phyloP scores from a whole-genome alignment of 345 rosid species.

The Populus tremula region DNA sequence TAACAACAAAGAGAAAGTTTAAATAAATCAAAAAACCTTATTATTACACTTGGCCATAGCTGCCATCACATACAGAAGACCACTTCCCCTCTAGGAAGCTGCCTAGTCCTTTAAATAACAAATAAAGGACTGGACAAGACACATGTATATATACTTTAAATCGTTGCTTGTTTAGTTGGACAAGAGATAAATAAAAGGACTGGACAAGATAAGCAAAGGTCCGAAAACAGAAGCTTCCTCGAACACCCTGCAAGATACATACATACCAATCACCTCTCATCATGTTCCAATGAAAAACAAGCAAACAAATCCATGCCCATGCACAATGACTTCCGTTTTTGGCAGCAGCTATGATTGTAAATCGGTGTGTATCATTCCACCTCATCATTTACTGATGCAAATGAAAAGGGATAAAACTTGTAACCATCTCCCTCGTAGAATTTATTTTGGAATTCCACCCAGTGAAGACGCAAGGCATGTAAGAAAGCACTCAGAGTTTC shows the following conservation, averaged over 20 bases:
- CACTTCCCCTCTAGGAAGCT: slow-evolving; percentile 14
- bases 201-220: slow-evolving; percentile 28
- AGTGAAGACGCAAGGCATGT: slow-evolving; percentile 93
- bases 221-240: slow-evolving; percentile 7
- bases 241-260: slow-evolving; percentile 2
- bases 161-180: background rate
- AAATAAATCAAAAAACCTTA: slow-evolving; percentile 29
- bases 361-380: slow-evolving; percentile 44
- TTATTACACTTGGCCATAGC: slow-evolving; percentile 18
- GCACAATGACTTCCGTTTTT: slow-evolving; percentile 9
- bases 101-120: slow-evolving; percentile 33
- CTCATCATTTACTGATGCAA: slow-evolving; percentile 45
- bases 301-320: slow-evolving; percentile 26
- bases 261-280: background rate
- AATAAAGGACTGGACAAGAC: slow-evolving; percentile 25
- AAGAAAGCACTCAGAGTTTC: slow-evolving; percentile 96
- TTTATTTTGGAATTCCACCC: slow-evolving; percentile 97
- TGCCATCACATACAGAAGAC: slow-evolving; percentile 17
- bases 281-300: slow-evolving; percentile 32
- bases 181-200: slow-evolving; percentile 14
- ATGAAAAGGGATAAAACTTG: slow-evolving; percentile 79
- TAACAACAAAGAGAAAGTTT: slow-evolving; percentile 20
- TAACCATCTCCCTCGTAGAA: slow-evolving; percentile 97
- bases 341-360: slow-evolving; percentile 3
- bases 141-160: too few species aligned